phyloP scores from a whole-genome alignment of 2,329 filamentous ascomycete species.

The Colletotrichum zoysiae region DNA sequence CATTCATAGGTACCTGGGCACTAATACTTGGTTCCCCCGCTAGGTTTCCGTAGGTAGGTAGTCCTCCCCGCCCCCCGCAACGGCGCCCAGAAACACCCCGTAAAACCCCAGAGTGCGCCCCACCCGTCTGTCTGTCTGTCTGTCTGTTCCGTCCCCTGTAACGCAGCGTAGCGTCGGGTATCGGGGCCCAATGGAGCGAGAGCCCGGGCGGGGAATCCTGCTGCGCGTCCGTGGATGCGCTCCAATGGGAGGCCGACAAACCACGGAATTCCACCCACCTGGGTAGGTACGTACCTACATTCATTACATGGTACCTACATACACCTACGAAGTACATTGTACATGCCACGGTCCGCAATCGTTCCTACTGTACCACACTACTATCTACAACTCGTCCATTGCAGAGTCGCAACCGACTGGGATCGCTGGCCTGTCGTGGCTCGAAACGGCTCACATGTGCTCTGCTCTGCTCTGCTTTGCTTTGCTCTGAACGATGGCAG shows the following conservation, averaged over 20 bases:
- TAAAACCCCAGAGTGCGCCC: slow-evolving; percentile 30
- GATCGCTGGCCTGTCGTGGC: neutral
- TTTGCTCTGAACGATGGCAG: neutral
- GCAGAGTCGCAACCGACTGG: neutral
- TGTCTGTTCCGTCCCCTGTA: neutral
- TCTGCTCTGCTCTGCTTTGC: neutral
- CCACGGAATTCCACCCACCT: too few species aligned
- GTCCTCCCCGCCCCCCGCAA: slow-evolving; percentile 33
- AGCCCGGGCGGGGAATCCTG: slow-evolving; percentile 12
- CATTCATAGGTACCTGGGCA: too few species aligned
- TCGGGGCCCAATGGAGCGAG: slow-evolving; percentile 35
- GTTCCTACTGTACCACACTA: too few species aligned
- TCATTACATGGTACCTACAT: too few species aligned
- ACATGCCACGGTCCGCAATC: too few species aligned
- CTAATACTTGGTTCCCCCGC: too few species aligned
- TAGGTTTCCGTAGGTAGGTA: too few species aligned
- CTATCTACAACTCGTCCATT: too few species aligned
- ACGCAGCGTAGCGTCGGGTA: slow-evolving; percentile 16
- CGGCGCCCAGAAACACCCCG: slow-evolving; percentile 7
- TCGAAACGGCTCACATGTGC: slow-evolving; percentile 1
- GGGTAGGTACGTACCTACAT: too few species aligned
- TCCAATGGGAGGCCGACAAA: slow-evolving; percentile 22
- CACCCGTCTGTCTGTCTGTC: slow-evolving; percentile 15
- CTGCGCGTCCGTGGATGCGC: slow-evolving; percentile 20
- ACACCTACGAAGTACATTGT: too few species aligned